These are phyloP conservation scores for Tolypocladium guangdongense DNA, from an alignment of 2,329 filamentous ascomycete species.

Conservation along the genomic window DNA sequence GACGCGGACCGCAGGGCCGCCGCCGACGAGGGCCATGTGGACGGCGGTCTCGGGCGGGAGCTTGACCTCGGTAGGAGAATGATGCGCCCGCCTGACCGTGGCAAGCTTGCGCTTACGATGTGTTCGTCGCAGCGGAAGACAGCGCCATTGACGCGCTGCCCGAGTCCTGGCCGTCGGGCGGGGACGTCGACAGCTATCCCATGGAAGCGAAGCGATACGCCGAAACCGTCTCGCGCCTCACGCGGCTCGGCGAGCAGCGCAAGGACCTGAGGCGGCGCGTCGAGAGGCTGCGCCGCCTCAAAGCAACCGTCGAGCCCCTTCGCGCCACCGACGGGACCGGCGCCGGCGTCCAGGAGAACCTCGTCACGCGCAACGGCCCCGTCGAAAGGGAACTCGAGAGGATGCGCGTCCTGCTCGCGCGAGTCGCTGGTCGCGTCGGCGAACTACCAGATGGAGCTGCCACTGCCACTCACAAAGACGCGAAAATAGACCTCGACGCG, in stretches of 20 bases:
- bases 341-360: conserved; percentile 48
- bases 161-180: conserved; percentile 31
- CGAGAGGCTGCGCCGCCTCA: conserved; percentile 37
- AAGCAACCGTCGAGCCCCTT: conserved; percentile 35
- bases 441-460: conserved; percentile 18
- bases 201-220: conserved; percentile 40
- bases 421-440: conserved; percentile 44
- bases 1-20: conserved; percentile 28
- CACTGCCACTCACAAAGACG: conserved; percentile 6
- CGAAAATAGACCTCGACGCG: conserved; percentile 18
- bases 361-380: conserved; percentile 53
- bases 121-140: conserved; percentile 25
- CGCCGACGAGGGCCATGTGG: conserved; percentile 19
- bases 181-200: conserved; percentile 25
- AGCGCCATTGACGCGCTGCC: conserved; percentile 36
- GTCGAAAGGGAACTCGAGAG: conserved; percentile 55
- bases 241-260: conserved; percentile 32
- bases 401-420: conserved; percentile 51
- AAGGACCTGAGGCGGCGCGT: conserved; percentile 25
- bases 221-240: conserved; percentile 37
- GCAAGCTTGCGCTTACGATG: background rate
- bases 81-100: background rate
- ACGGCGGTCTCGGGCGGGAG: conserved; percentile 23
- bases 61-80: conserved; percentile 32
- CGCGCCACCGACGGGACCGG: conserved; percentile 13